Base-by-base conservation (phyloP, 129 eudicot genomes). In the Oenanthe sinensis region DNA sequence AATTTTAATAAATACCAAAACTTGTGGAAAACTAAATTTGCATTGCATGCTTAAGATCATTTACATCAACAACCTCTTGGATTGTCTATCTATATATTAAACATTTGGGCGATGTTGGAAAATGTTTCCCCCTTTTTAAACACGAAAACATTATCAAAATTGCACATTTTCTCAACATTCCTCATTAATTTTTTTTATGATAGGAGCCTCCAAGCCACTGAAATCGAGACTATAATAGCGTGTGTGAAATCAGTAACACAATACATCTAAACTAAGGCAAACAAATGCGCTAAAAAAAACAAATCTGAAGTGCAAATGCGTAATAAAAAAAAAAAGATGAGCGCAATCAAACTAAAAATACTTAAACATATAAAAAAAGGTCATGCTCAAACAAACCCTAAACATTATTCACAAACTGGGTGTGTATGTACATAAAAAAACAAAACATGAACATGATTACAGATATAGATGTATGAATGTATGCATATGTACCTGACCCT, bases 401-500 rank as follows among this genome's bases (percentile, higher is more conserved):
- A 48, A 46, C 58, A 47, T 14, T 3, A 49, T 15, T 16, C 16
- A 49, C 6, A 3, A 48, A 50, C 5, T 5, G 19, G 6, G 8
- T 49, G 22, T 49, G 52, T 47, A 47, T 2, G 3, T 15, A 48
- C 16, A 16, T 49, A 49, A 4, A 49, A 0, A 15, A 50, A 2
- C 19, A 50, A 50, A 15, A 49, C 55, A 49, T 14, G 6, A 49
- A 16, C 20, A 3, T 14, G 0, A 17, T 50, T 50, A 5, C 4
- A 17, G n/a, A 50, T 50, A 50, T 16, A 9, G 3, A 54, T 7
- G 2, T 10, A 22, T 5, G 22, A 20, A 58, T 8, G 65, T n/a
- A 60, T 60, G 68, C 12, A 52, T 30, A 33, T 33, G 36, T 33
- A 76, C 79, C 79, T 76, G 79, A 3, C 79, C 79, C 49, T 76